Evolutionary conservation across 148 eudicot species (phyloP).

Genomic region (Nyssa sinensis): DNA sequence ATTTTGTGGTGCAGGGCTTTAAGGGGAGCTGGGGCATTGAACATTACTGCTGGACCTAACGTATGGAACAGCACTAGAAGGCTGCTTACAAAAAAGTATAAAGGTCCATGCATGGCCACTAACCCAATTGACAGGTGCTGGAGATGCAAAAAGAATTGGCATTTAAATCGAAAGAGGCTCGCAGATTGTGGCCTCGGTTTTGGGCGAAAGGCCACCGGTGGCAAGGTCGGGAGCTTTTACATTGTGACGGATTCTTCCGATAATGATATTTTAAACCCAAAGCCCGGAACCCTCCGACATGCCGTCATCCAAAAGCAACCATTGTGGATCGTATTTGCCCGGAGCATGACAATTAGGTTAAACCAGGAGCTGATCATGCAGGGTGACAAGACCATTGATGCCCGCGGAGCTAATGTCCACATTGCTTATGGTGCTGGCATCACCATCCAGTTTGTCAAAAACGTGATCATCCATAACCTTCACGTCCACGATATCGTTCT

Average conservation of each 20-base stretch:
- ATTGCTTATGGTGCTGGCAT: constrained; percentile 74
- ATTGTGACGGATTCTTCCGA: constrained; percentile 46
- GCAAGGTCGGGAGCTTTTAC: constrained; percentile 45
- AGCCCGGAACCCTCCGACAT: constrained; percentile 66
- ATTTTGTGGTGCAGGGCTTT: background rate
- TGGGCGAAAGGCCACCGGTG: constrained; percentile 54
- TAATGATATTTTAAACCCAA: constrained; percentile 47
- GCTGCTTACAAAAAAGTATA: constrained; percentile 22
- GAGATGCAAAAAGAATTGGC: constrained; percentile 62
- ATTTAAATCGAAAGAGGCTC: constrained; percentile 38
- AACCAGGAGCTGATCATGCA: constrained; percentile 51
- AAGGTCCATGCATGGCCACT: constrained; percentile 53
- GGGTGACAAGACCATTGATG: constrained; percentile 79
- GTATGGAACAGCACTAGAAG: constrained; percentile 52
- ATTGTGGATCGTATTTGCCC: constrained; percentile 63
- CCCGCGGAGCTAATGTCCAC: constrained; percentile 54
- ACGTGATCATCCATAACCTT: constrained; percentile 63
- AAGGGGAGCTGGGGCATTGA: constrained; percentile 20
- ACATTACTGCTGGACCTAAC: background rate
- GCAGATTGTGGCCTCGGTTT: constrained; percentile 67
- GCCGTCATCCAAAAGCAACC: constrained; percentile 64
- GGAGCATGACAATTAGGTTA: constrained; percentile 55
- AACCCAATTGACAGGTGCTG: constrained; percentile 77
- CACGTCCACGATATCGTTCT: constrained; percentile 41
- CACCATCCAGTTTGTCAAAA: constrained; percentile 48